Percentiles rank a stretch among this genome's conserved stretches.
These are phyloP conservation scores for Magnaporthiopsis poae DNA, from an alignment of 2,329 filamentous ascomycete species.

Conservation along the genomic window DNA sequence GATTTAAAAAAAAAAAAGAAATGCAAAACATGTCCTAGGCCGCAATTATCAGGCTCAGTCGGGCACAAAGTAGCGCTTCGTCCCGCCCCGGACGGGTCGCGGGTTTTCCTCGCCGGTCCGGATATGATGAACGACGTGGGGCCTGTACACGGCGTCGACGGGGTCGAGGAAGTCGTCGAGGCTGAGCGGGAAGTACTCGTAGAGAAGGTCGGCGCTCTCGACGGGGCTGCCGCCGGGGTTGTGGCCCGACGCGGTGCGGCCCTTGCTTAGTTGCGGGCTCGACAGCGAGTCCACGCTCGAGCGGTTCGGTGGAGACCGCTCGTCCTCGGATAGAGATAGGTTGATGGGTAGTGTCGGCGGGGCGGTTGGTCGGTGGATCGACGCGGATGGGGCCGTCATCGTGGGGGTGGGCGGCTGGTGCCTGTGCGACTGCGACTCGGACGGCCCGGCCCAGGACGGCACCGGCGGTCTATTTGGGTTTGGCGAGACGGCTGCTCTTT, in stretches of 20 bases:
- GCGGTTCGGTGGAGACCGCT: slow-evolving; percentile 44
- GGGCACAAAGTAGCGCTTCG: slow-evolving; percentile 63
- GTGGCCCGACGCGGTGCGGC: slow-evolving; percentile 19
- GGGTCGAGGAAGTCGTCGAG: slow-evolving; percentile 73
- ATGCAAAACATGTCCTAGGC: not conserved
- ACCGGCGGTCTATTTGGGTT: slow-evolving; percentile 42
- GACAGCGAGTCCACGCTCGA: slow-evolving; percentile 32
- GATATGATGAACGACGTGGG: slow-evolving; percentile 88
- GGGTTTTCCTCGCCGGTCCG: slow-evolving; percentile 61
- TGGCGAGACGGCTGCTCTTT: slow-evolving; percentile 44
- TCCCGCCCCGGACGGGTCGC: slow-evolving; percentile 53
- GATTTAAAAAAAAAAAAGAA: not conserved
- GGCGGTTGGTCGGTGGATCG: slow-evolving; percentile 13
- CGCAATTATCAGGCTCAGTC: slow-evolving; percentile 30
- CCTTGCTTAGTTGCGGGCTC: slow-evolving; percentile 41
- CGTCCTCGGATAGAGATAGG: slow-evolving; percentile 51
- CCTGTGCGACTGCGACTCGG: slow-evolving; percentile 18
- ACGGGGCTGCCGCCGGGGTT: slow-evolving; percentile 45
- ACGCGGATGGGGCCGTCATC: slow-evolving; percentile 6
- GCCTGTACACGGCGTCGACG: slow-evolving; percentile 80
- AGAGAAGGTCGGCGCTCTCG: slow-evolving; percentile 74
- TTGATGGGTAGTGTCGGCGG: slow-evolving; percentile 31
- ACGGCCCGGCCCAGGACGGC: slow-evolving; percentile 35
- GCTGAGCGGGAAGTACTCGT: slow-evolving; percentile 89
- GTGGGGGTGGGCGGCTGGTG: slow-evolving; percentile 15